Conservation (phyloP, 108 stramenopile genomes). For the Nannochloropsis granulata region DNA sequence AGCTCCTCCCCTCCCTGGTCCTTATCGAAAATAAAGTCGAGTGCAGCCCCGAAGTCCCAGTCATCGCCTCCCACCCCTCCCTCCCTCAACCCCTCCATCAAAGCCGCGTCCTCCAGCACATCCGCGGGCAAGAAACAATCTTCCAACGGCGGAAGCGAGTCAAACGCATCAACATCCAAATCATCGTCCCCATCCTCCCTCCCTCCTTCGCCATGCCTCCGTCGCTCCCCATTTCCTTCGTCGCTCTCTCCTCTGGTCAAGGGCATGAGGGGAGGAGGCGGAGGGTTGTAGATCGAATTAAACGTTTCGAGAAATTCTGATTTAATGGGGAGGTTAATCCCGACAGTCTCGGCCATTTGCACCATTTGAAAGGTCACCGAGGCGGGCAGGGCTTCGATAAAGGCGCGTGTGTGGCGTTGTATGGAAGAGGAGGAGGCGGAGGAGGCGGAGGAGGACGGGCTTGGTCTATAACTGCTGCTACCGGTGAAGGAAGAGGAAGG, state of each 20-base stretch:
- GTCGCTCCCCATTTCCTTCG: background rate
- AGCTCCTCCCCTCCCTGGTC: background rate
- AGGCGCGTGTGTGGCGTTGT: background rate
- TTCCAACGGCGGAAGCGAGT: background rate
- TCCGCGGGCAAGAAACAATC: background rate
- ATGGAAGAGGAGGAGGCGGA: background rate
- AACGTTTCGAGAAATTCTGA: background rate
- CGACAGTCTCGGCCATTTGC: conserved; percentile 1
- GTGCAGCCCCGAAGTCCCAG: background rate
- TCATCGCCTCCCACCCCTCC: background rate
- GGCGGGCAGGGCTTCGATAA: conserved; percentile 8
- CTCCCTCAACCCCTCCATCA: background rate
- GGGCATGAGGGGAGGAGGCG: background rate
- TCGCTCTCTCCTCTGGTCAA: background rate
- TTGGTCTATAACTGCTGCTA: background rate
- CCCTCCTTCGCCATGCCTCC: too few relatives aligned
- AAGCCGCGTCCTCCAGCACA: background rate
- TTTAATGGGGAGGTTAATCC: background rate
- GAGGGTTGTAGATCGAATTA: background rate
- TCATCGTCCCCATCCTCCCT: background rate
- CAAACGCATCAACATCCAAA: background rate
- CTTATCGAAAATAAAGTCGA: background rate
- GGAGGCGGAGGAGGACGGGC: background rate
- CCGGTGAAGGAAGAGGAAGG: background rate
- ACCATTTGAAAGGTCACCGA: conserved; percentile 11